Evolutionary conservation across 108 stramenopile species (phyloP), one percentile per base, ranked within the genome.

Genomic region (Discostella stelligeroides): DNA sequence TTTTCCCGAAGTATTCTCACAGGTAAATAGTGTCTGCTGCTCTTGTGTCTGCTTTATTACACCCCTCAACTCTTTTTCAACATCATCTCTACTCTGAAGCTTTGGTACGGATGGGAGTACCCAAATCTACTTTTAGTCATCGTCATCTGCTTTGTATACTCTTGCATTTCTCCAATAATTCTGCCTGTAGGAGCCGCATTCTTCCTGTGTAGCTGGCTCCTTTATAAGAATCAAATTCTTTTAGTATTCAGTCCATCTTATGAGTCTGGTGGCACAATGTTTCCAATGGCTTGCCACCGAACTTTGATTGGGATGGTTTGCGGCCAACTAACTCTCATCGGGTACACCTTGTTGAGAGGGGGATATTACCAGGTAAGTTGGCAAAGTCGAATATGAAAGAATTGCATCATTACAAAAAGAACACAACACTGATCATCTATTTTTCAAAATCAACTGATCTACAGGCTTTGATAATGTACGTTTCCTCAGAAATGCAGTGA

Each of bases 191-290:
- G 90, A 7, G 68, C 86, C 7, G 62, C 89, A 4, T 95, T 88
- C 83, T 97, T 95, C 66, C 60, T 82, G 7, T 82, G 85, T 9
- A 80, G 91, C 17, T 75, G 88, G 65, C 63, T 93, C 42, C 90
- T 97, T 9, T 97, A 95, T 87, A 95, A 95, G 82, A 90, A 90
- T 29, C 94, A 97, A 63, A 80, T 94, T 18, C 76, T 95, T 9
- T 88, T 87, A 61, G 92, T 97, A 4, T 89, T 84, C 70, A 76
- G 30, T 23, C 83, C 88, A 28, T 41, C 50, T 6, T 86, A 80
- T 64, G 88, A 89, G 64, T 81, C 82, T 41, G 88, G 88, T 14
- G 88, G 88, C 25, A 63, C 49, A 23, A 71, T 87, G 79, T 90
- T 88, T 46, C 85, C 85, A 21, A 72, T 83, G 62, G 85, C 79